Percentiles rank a stretch among this genome's conserved stretches.
Evolutionary conservation across 2,329 filamentous ascomycete species (phyloP).

Genomic region (Fonsecaea multimorphosa): DNA sequence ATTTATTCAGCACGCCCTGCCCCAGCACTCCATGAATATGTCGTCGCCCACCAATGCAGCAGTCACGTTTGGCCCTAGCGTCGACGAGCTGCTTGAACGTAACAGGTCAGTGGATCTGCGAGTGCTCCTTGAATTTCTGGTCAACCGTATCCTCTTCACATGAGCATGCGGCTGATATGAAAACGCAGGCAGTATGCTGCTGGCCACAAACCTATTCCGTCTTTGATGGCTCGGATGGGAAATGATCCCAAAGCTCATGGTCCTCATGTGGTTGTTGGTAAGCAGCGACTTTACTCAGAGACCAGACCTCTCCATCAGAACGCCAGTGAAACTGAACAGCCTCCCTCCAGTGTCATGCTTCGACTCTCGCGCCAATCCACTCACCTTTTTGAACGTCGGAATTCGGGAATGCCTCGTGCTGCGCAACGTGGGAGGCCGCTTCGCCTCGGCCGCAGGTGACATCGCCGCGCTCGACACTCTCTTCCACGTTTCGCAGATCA

Average conservation of each 20-base stretch:
- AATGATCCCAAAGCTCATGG: slow-evolving; percentile 22
- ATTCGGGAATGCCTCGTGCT: slow-evolving; percentile 19
- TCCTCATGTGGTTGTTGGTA: slow-evolving; percentile 22
- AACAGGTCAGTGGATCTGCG: slow-evolving; percentile 22
- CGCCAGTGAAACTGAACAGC: not conserved
- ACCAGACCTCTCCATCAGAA: not conserved
- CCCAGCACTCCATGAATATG: not conserved
- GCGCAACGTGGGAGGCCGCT: slow-evolving; percentile 24
- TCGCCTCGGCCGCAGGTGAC: slow-evolving; percentile 14
- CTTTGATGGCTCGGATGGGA: slow-evolving; percentile 9
- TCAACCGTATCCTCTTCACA: not conserved
- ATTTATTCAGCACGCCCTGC: not conserved
- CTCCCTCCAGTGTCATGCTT: slow-evolving; percentile 19
- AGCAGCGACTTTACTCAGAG: not conserved
- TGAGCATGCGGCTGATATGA: not conserved
- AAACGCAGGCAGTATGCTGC: slow-evolving; percentile 22
- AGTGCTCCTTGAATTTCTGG: not conserved
- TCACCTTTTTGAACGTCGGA: slow-evolving; percentile 11
- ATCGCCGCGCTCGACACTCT: slow-evolving; percentile 25
- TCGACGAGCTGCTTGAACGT: slow-evolving; percentile 27
- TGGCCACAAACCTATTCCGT: slow-evolving; percentile 9
- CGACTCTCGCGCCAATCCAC: slow-evolving; percentile 23
- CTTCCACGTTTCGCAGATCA: slow-evolving; percentile 18
- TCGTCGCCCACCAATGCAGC: not conserved
- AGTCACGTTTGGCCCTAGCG: not conserved